Evolutionary conservation across 805 yeast species (phyloP).

Genomic region (Ogataea corticis): DNA sequence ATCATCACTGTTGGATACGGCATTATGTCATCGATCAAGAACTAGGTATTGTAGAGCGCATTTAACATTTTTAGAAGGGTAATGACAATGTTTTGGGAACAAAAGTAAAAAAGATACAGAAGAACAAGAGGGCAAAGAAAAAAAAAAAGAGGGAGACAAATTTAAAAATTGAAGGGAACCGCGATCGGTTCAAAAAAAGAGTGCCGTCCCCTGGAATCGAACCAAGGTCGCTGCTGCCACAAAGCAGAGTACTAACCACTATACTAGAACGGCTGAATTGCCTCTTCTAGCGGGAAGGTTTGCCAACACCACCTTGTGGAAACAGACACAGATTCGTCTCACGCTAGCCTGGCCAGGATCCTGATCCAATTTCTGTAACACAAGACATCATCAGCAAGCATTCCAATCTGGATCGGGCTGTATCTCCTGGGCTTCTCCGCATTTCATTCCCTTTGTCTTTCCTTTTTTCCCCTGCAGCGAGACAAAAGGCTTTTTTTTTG

Average conservation of each 20-base stretch:
- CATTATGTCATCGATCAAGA: constrained; percentile 40
- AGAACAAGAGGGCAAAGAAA: too few species aligned
- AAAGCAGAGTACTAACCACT: constrained; percentile 33
- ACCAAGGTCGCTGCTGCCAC: constrained; percentile 34
- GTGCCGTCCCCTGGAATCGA: constrained; percentile 29
- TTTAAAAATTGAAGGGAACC: too few species aligned
- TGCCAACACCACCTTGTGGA: too few species aligned
- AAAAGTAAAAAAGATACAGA: too few species aligned
- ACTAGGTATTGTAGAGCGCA: neutral
- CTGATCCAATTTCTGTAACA: too few species aligned
- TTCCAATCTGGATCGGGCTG: too few species aligned
- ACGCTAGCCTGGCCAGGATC: too few species aligned
- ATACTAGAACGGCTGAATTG: constrained; percentile 29
- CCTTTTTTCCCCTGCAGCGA: neutral
- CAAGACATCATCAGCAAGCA: too few species aligned
- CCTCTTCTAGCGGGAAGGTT: too few species aligned
- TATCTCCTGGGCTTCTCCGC: too few species aligned
- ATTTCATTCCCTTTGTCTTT: neutral
- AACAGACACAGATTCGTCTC: too few species aligned
- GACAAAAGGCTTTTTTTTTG: neutral
- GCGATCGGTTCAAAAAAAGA: constrained; percentile 9
- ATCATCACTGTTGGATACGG: constrained; percentile 52
- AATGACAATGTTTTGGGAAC: neutral
- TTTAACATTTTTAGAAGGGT: neutral
- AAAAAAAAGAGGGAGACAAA: too few species aligned